Conservation (phyloP, 495 filamentous ascomycete species). For the Penicillium maclennaniae region DNA sequence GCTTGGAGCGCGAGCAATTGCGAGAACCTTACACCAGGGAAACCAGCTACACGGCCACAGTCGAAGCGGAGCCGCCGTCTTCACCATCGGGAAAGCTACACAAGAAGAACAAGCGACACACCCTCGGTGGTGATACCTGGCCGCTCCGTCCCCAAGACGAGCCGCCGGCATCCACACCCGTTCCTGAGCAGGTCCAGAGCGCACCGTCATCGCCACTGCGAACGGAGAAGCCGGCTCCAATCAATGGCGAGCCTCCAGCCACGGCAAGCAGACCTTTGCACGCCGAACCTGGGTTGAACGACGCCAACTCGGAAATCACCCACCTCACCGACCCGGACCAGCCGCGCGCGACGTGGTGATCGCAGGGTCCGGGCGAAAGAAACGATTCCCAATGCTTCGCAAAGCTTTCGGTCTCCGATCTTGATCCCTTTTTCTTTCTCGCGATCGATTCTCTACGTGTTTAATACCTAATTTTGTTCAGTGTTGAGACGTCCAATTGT, state of each 20-base stretch:
- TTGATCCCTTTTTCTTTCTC: constrained; percentile 15
- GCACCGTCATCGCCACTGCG: constrained; percentile 11
- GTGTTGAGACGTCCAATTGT: constrained; percentile 1
- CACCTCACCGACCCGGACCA: constrained; percentile 8
- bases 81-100: constrained; percentile 26
- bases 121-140: constrained; percentile 25
- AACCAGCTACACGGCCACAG: not conserved
- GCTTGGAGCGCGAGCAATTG: constrained; percentile 25
- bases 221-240: constrained; percentile 4
- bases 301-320: constrained; percentile 20
- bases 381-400: constrained; percentile 45
- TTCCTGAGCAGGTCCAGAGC: constrained; percentile 11
- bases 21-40: constrained; percentile 2
- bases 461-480: constrained; percentile 15
- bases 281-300: constrained; percentile 20
- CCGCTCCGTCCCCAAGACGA: constrained; percentile 21
- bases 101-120: constrained; percentile 27
- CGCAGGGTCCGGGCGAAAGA: constrained; percentile 44
- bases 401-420: constrained; percentile 46
- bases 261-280: constrained; percentile 10
- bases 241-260: constrained; percentile 11
- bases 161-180: constrained; percentile 6
- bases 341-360: constrained; percentile 35
- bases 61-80: not conserved
- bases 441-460: constrained; percentile 11